Base-by-base conservation (phyloP, 257 asterid genomes). In the Phtheirospermum japonicum region DNA sequence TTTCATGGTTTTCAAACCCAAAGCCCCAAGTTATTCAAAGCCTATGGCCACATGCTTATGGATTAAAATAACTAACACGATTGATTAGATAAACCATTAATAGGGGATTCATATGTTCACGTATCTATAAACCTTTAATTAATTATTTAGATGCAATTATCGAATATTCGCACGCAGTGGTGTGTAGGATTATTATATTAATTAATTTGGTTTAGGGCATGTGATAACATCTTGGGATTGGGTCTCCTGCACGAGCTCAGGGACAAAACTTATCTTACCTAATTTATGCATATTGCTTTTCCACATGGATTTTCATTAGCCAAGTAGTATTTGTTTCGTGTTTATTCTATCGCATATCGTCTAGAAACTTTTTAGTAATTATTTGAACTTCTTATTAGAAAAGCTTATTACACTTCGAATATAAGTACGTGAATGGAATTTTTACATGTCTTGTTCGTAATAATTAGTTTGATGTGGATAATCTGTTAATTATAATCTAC, bases 101-200 rank as follows among this genome's bases (percentile, higher is more conserved):
- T 49, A 14, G 31, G 58, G 72, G 79, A 61, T 75, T 62, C 61
- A 70, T 61, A 65, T 65, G 78, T 77, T 61, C 58, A 73, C 62
- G 72, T 63, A 70, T 61, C 63, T 58, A 46, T 58, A 62, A 76
- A 45, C 43, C 64, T 19, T 18, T 49, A 65, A 66, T 57, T 39
- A 62, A 4, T 34, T 43, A 34, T 52, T 72, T 69, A 65, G 84
- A 78, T 75, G 71, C 78, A 78, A 78, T 69, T 71, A 69, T 77
- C 80, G 95, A 86, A 84, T 86, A 84, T 84, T 86, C 89, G 92
- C 95, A 86, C 87, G 95, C 95, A 71, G 58, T 75, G n/a, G 58
- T 73, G 68, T 40, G 65, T 20, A 75, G 54, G 75, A 70, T 75
- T 78, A 74, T 73, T 74, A 72, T 49, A 70, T 4, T 67, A 64